Evolutionary conservation across 768 basidiomycete species (phyloP), one percentile per base, ranked within the genome.

Genomic region (Botryobasidium botryosum): DNA sequence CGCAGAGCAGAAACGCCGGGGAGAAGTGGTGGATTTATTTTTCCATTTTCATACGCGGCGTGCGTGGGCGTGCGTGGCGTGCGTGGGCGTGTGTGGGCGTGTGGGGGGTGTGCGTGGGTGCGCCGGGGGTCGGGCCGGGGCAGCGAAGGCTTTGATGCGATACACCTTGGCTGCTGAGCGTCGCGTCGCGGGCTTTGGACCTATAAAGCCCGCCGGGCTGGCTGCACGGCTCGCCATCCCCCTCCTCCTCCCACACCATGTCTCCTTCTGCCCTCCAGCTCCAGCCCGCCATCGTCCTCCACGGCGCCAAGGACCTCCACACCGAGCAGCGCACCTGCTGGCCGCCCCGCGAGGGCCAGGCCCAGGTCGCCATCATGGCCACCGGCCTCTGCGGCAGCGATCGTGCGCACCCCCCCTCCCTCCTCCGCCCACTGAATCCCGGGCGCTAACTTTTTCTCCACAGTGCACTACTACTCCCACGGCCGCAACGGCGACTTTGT

Each of bases 401-500:
- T 51, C 55, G 62, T 64, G 49, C 52, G 62, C 54, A 5, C 37
- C n/a, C 26, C 4, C 29, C 29, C 18, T 28, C 17, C 10, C 31
- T 31, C 27, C 42, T 17, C 37, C 10, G 17, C 33, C 23, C 37
- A 10, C 32, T 44, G 26, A 32, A 39, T 25, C n/a, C 43, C 21
- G 23, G 49, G 20, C 12, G 13, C 21, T 12, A 47, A 10, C 13
- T 32, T 26, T 48, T n/a, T 7, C 17, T 29, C 21, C 27, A 20
- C 53, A 91, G 87, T 91, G 7, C 91, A 94, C 62, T 94, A 96
- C 65, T 94, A 82, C 62, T 60, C 66, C 26, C 78, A 88, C 54
- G 88, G 82, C 18, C 74, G 85, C 35, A 97, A 94, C 60, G 91
- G 90, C 39, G 85, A 87, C 60, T 94, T 91, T 63, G 79, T 76